Percentiles rank a stretch among this genome's conserved stretches.
phyloP scores from a whole-genome alignment of 1,284 basidiomycete genomes.

The Cutaneotrichosporon arboriforme region DNA sequence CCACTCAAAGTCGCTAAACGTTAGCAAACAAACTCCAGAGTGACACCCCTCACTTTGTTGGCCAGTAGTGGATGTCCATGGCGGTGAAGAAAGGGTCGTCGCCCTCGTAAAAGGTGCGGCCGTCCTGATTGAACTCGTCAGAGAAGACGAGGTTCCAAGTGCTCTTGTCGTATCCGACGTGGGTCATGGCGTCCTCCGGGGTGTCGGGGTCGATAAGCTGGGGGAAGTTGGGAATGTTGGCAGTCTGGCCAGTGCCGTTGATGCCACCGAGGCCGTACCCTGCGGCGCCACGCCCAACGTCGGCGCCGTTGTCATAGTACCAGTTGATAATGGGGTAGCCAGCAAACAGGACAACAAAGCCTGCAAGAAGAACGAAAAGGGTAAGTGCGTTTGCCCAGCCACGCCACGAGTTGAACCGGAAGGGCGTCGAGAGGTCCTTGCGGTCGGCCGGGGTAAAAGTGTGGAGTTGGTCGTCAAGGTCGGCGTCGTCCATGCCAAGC shows the following conservation, averaged over 20 bases:
- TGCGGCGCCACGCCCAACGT: slow-evolving; percentile 23
- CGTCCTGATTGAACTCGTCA: slow-evolving; percentile 77
- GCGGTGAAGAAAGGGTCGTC: slow-evolving; percentile 53
- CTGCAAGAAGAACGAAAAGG: slow-evolving; percentile 47
- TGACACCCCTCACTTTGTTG: slow-evolving; percentile 44
- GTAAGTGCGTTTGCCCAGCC: slow-evolving; percentile 55
- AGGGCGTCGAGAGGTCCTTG: slow-evolving; percentile 47
- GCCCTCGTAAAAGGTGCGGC: slow-evolving; percentile 52
- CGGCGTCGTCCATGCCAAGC: slow-evolving; percentile 32
- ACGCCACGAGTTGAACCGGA: slow-evolving; percentile 37
- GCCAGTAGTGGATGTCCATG: slow-evolving; percentile 54
- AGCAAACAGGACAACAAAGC: slow-evolving; percentile 62
- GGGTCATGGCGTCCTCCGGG: slow-evolving; percentile 55
- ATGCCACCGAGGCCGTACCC: slow-evolving; percentile 69
- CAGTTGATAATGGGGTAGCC: slow-evolving; percentile 69
- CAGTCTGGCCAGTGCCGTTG: slow-evolving; percentile 64
- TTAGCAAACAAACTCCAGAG: too few species aligned
- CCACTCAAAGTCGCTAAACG: slow-evolving; percentile 46
- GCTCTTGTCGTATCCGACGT: slow-evolving; percentile 62
- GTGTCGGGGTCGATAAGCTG: slow-evolving; percentile 64
- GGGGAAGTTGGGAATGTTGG: slow-evolving; percentile 54
- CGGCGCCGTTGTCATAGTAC: slow-evolving; percentile 46
- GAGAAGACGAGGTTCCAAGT: slow-evolving; percentile 69
- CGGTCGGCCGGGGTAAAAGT: slow-evolving; percentile 47
- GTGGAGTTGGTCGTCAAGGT: slow-evolving; percentile 56